Evolutionary conservation across 805 yeast species (phyloP), one percentile per base, ranked within the genome.

Genomic region (Candida vartiovaarae): DNA sequence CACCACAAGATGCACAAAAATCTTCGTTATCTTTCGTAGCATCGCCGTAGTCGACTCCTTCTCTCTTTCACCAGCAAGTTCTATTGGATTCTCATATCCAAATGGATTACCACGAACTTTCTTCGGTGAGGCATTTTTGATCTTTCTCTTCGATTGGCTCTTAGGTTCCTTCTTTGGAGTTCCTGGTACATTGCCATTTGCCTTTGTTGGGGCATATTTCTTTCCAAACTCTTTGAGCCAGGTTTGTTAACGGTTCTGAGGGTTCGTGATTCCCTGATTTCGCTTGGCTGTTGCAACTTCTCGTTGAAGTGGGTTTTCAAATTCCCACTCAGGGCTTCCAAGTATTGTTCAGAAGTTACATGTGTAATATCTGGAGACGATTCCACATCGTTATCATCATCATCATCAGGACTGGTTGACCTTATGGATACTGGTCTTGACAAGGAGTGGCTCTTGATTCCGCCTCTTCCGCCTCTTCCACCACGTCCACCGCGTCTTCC

Each of bases 1-100:
- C 86, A 2, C 95, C 90, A 66, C 99, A 91, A 0, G 93, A 73
- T n/a, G 85, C 70, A 58, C 99, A 91, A 61, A 74, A 90, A 61
- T 91, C 99, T 48, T 90, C 95, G 60, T 91, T 93, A 39, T 61
- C 71, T 40, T 59, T 59, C 6, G 69, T 62, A 8, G 62, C 49
- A 31, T 64, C 66, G 30, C 52, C 51, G 36, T 52, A 53, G 30
- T 60, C 62, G 2, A 57, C 60, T 27, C 49, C 52, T 6, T 60
- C 56, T 36, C 69, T 50, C 31, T 59, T 43, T 56, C 53, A 10
- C 64, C 62, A 4, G 66, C 61, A n/a, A 61, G 50, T 39, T 57
- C 57, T 24, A 46, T 40, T 23, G 57, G 56, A 31, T 65, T 45
- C 34, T 67, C 68, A 47, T 62, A 71, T 8, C 76, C 76, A 53